Evolutionary conservation across 208 protist species (phyloP).

Genomic region (Wallacemonas rigidus): DNA sequence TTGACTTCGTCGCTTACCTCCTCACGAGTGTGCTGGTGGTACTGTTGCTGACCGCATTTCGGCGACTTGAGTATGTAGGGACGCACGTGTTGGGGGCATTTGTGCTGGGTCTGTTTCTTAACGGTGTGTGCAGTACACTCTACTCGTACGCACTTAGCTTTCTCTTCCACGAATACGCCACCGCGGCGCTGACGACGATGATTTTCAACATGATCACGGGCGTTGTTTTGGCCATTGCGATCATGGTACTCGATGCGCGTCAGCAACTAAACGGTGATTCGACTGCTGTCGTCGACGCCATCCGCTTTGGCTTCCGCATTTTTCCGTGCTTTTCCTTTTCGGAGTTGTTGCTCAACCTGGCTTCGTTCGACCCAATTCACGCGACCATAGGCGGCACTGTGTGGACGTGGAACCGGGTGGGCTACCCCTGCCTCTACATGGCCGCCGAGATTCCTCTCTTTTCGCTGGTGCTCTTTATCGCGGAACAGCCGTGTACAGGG

Average conservation of each 20-base stretch:
- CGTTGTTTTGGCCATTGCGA: constrained; percentile 56
- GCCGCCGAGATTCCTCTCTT: constrained; percentile 48
- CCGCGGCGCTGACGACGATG: constrained; percentile 54
- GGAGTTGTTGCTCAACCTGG: constrained; percentile 64
- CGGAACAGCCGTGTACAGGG: constrained; percentile 42
- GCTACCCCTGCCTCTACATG: constrained; percentile 54
- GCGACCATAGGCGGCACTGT: constrained; percentile 11
- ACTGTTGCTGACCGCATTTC: constrained; percentile 47
- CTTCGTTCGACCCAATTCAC: constrained; percentile 28
- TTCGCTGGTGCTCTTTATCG: constrained; percentile 35
- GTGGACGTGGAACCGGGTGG: constrained; percentile 40
- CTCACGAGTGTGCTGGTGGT: constrained; percentile 41
- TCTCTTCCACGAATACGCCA: constrained; percentile 55
- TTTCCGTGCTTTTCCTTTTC: constrained; percentile 61
- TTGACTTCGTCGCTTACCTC: constrained; percentile 53
- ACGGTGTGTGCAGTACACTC: constrained; percentile 42
- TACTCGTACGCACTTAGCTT: constrained; percentile 61
- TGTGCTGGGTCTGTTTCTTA: constrained; percentile 41
- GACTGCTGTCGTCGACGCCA: constrained; percentile 27
- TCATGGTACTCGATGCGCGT: constrained; percentile 49
- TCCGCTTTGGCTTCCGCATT: constrained; percentile 53
- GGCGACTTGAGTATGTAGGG: constrained; percentile 51
- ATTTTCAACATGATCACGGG: constrained; percentile 59
- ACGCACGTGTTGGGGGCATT: constrained; percentile 32
- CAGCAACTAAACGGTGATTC: constrained; percentile 30